Evolutionary conservation across 331 rosid genomes (phyloP).

Genomic region (Ulmus americana): DNA sequence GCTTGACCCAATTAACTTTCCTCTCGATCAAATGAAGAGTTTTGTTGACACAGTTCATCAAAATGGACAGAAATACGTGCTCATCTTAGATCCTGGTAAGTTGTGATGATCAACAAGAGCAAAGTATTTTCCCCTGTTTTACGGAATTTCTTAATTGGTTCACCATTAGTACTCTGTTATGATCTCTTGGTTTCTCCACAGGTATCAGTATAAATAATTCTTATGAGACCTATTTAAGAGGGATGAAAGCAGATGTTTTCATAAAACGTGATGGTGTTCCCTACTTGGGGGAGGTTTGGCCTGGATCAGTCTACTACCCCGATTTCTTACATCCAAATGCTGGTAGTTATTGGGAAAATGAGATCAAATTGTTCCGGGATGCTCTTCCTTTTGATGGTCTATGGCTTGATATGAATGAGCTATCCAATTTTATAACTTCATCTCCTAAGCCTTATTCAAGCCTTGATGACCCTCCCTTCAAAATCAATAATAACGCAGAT

Average conservation of each 20-base stretch:
- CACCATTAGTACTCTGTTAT: neutral
- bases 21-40: conserved; percentile 47
- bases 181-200: conserved; percentile 17
- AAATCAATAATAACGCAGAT: conserved; percentile 42
- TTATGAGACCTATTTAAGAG: conserved; percentile 57
- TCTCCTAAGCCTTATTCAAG: conserved; percentile 37
- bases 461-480: conserved; percentile 79
- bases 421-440: conserved; percentile 58
- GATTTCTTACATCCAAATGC: conserved; percentile 60
- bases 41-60: conserved; percentile 56
- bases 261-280: conserved; percentile 53
- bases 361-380: conserved; percentile 50
- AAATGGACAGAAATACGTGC: conserved; percentile 70
- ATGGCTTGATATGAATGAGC: conserved; percentile 85
- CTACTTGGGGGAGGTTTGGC: conserved; percentile 74
- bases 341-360: conserved; percentile 50
- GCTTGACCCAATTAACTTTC: conserved; percentile 62
- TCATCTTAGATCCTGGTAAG: conserved; percentile 72
- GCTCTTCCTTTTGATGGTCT: conserved; percentile 67
- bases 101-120: neutral
- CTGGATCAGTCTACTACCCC: conserved; percentile 64
- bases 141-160: neutral
- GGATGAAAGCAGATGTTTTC: conserved; percentile 52
- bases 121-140: neutral
- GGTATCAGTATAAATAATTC: conserved; percentile 57